Base-by-base conservation (phyloP, 106 monocot species). In the Triglochin maritima region DNA sequence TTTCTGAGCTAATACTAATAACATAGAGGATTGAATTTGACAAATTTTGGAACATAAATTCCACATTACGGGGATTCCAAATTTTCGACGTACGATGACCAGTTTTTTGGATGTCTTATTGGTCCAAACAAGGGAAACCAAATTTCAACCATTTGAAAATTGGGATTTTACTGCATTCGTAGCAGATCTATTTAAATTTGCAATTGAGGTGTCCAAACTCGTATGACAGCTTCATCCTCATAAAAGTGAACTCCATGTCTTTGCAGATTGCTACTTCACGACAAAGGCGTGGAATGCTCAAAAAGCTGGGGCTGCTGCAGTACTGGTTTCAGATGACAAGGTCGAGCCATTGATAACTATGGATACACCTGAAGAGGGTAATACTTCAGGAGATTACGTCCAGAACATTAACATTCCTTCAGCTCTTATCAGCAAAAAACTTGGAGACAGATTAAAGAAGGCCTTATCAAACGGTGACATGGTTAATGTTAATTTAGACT, bases 221-320 rank as follows among this genome's bases (percentile, higher is more conserved):
- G 0, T 59, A 59, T 59, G 8, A 2, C 17, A 29, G 43, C 7
- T 60, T 60, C 43, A 41, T 17, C 9, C 60, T 3, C 60, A 17
- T 41, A 17, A 9, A 41, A 17, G 59, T 15, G 17, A 9, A 60
- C 9, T 42, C 6, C 2, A 8, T 16, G 62, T 83, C 79, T 67
- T 78, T 73, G 57, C 62, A 76, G 76, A 76, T 67, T 76, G 76
- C 50, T 76, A 69, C 52, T 98, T 98, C 66, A 85, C 91, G 14
- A 82, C 81, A 68, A 98, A 98, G 77, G 92, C 86, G 15, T 92
- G 85, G 88, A 88, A 92, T 84, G 96, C 92, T 44, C 96, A 98
- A 76, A 79, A 81, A 52, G 91, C 88, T 60, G 96, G 92, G 58
- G 91, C 86, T 74, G 83, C 92, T 57, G 96, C 96, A 9, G 86